phyloP scores from a whole-genome alignment of 768 basidiomycete species.

The Clathrus columnatus region DNA sequence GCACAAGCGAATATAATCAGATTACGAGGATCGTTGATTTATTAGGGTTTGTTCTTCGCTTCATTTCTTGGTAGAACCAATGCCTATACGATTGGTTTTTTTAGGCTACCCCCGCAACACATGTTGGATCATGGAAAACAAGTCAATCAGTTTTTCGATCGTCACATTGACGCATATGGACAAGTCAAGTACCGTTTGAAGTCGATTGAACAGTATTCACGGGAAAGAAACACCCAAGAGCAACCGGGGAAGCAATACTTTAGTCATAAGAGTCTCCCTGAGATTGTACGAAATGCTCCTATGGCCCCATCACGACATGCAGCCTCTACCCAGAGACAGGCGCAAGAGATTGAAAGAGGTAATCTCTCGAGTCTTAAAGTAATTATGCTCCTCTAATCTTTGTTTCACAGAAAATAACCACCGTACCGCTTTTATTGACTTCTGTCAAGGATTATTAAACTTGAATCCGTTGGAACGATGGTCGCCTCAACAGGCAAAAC shows the following conservation, averaged over 20 bases:
- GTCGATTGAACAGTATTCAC: slow-evolving; percentile 87
- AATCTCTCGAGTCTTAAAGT: not conserved
- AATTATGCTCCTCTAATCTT: not conserved
- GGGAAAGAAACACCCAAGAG: slow-evolving; percentile 91
- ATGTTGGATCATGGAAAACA: slow-evolving; percentile 98
- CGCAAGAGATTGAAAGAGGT: slow-evolving; percentile 89
- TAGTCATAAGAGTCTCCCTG: slow-evolving; percentile 85
- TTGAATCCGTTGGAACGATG: slow-evolving; percentile 93
- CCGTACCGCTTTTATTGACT: slow-evolving; percentile 92
- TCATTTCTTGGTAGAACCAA: not conserved
- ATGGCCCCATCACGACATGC: slow-evolving; percentile 54
- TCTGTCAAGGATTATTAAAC: slow-evolving; percentile 89
- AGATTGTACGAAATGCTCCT: slow-evolving; percentile 95
- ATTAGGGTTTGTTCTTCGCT: slow-evolving; percentile 68
- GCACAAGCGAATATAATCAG: slow-evolving; percentile 99
- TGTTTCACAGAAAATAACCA: slow-evolving; percentile 75
- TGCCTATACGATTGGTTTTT: slow-evolving; percentile 1
- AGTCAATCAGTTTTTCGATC: slow-evolving; percentile 86
- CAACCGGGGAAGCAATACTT: slow-evolving; percentile 99
- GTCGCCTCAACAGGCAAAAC: slow-evolving; percentile 92
- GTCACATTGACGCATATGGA: slow-evolving; percentile 58
- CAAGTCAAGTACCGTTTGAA: slow-evolving; percentile 79
- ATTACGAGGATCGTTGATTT: slow-evolving; percentile 95
- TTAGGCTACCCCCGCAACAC: slow-evolving; percentile 78
- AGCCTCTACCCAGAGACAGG: slow-evolving; percentile 55